A percentile compares a stretch with the other conserved stretches of the same genome.
These are phyloP conservation scores for Cyclotella sp. DNA, from an alignment of 108 stramenopile genomes.

Conservation along the genomic window DNA sequence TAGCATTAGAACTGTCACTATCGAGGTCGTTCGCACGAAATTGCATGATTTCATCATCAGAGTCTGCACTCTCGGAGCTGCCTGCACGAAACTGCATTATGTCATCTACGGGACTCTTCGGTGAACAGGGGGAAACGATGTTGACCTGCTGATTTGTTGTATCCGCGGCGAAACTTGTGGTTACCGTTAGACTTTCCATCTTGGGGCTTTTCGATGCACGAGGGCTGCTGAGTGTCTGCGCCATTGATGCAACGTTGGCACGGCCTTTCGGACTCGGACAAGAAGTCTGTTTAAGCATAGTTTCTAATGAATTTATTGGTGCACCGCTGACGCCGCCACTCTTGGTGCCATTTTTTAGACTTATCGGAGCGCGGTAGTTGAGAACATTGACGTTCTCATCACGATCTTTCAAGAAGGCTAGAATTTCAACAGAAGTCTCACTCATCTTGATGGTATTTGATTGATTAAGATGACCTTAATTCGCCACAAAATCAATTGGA, in stretches of 20 bases:
- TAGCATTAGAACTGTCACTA: not conserved
- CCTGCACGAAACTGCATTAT: not conserved
- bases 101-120: conserved; percentile 1
- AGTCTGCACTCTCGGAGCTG: not conserved
- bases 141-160: too few species aligned
- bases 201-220: too few species aligned
- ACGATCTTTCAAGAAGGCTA: not conserved
- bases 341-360: conserved; percentile 1
- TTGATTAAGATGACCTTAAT: not conserved
- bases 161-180: too few species aligned
- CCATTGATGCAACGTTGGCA: not conserved
- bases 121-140: not conserved
- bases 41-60: not conserved
- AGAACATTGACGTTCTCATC: conserved; percentile 9
- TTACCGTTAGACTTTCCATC: too few species aligned
- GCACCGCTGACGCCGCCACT: not conserved
- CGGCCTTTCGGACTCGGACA: not conserved
- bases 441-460: conserved; percentile 1
- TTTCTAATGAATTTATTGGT: not conserved
- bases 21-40: not conserved
- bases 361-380: not conserved
- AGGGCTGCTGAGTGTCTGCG: too few species aligned
- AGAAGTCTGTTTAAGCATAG: not conserved
- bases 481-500: not conserved
- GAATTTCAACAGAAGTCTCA: not conserved